Base-by-base conservation (phyloP, 257 asterid species). In the Coffea canephora region DNA sequence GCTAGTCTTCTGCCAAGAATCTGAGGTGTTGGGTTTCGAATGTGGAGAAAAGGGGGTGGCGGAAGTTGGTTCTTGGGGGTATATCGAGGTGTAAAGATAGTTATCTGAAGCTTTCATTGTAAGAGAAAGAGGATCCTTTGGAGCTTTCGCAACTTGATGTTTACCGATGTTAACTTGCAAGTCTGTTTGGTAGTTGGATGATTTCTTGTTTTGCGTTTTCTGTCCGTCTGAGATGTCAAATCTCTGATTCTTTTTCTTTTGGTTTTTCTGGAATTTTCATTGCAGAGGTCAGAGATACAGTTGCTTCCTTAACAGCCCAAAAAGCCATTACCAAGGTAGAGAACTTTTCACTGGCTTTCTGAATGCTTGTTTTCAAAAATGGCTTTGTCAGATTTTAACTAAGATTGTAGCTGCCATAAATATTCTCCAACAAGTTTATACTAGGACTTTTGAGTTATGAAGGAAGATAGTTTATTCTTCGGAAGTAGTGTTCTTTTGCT, bases 251-350 rank as follows among this genome's bases (percentile, higher is more conserved):
- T 39, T 48, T 19, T 46, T 50, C 46, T 23, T 23, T 21, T 59
- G 14, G 52, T 23, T 52, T 50, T 45, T 16, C 21, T 6, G 57
- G 68, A 27, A 57, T 76, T 64, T 43, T 36, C 66, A 55, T 74
- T 85, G 81, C 78, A 94, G 98, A 84, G 91, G 90, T 94, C 78
- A 91, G 85, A 82, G 88, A 87, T 67, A 77, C 93, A 21, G 89
- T 89, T 71, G 76, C 83, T 78, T 67, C 82, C 9, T 84, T 84
- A 81, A 21, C 66, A 41, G 86, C 84, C 49, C 85, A 82, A 45
- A 91, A 85, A 84, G 71, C 90, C 78, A 93, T 92, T 65, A 54
- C 88, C 27, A 92, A 91, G 97, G 98, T 91, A 84, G 71, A 45
- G 16, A 67, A 71, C 43, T 80, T 66, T 57, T 81, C 55, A 57